These are phyloP conservation scores for Pichia occidentalis DNA, from an alignment of 805 yeast genomes.

Conservation along the genomic window DNA sequence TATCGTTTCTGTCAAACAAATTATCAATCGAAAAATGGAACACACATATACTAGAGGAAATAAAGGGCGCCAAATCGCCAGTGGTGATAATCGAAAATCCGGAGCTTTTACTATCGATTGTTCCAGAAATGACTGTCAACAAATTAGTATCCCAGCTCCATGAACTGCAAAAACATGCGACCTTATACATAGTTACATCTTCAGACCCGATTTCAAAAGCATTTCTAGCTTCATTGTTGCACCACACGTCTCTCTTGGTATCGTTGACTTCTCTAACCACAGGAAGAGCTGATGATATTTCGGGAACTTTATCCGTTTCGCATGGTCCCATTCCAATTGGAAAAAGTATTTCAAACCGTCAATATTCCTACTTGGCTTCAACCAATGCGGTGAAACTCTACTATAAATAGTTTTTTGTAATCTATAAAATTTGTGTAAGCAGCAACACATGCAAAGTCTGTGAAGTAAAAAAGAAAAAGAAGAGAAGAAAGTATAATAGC, in stretches of 20 bases:
- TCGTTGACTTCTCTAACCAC: conserved; percentile 63
- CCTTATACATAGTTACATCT: conserved; percentile 35
- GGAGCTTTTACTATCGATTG: conserved; percentile 22
- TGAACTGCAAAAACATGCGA: conserved; percentile 25
- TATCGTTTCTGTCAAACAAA: conserved; percentile 34
- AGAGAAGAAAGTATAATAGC: conserved; percentile 1
- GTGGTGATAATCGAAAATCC: conserved; percentile 26
- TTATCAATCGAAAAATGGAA: conserved; percentile 27
- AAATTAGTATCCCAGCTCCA: conserved; percentile 18
- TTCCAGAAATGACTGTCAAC: conserved; percentile 6
- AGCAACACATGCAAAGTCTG: no score
- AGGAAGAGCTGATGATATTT: conserved; percentile 76
- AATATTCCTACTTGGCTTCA: conserved; percentile 9
- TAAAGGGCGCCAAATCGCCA: conserved; percentile 13
- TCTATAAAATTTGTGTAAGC: no score
- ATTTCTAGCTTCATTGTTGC: conserved; percentile 27
- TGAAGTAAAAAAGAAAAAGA: neutral
- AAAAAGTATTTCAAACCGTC: conserved; percentile 1
- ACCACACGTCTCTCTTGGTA: conserved; percentile 47
- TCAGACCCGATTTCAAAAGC: neutral
- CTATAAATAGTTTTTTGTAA: no score
- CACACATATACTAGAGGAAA: conserved; percentile 7
- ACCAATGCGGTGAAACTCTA: conserved; percentile 7
- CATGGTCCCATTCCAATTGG: conserved; percentile 41
- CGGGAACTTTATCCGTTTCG: conserved; percentile 61